Evolutionary conservation across 1,139 yeast species (phyloP), one percentile per base, ranked within the genome.

Genomic region (Candida smagusa): DNA sequence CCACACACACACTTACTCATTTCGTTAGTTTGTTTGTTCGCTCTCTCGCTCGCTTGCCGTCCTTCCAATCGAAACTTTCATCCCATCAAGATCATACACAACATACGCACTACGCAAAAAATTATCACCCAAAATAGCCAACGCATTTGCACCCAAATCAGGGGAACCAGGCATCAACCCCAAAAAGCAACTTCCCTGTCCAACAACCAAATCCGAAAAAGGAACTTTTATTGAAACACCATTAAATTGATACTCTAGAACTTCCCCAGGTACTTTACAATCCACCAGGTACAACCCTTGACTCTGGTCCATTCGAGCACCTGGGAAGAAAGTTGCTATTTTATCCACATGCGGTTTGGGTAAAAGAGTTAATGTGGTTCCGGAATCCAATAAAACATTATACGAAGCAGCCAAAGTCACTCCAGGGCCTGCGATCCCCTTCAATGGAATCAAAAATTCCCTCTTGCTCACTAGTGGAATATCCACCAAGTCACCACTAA

Each of bases 361-460:
- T 1, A 79, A 55, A 44, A 72, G 73, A 3, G 82, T 67, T 36
- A 79, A 59, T 2, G 88, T 78, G 8, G 88, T 74, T 31, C 90
- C 90, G 1, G 86, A 75, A 56, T 83, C 90, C 28, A 83, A 58
- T 31, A 79, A 54, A 2, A 80, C 84, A 1, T 76, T 61, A 32
- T 31, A 22, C 22, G 29, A 16, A 7, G 41, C 30, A 4, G 16
- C 19, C 3, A 4, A 16, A 3, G 19, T 16, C 19, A 16, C 5
- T 16, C 19, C 19, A 16, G 19, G 19, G 5, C 19, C 19, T 3
- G 5, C 19, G 5, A 16, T 16, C 5, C 19, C 19, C 19, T n/a
- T 16, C 19, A 16, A 16, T 16, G 19, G 19, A 16, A 16, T 16
- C 19, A 16, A 16, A 5, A 16, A 16, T 4, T 16, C 5, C 19